Percentiles rank a stretch among this genome's conserved stretches.
Conservation (phyloP, 169 alveolate species). For the Theileria orientalis region DNA sequence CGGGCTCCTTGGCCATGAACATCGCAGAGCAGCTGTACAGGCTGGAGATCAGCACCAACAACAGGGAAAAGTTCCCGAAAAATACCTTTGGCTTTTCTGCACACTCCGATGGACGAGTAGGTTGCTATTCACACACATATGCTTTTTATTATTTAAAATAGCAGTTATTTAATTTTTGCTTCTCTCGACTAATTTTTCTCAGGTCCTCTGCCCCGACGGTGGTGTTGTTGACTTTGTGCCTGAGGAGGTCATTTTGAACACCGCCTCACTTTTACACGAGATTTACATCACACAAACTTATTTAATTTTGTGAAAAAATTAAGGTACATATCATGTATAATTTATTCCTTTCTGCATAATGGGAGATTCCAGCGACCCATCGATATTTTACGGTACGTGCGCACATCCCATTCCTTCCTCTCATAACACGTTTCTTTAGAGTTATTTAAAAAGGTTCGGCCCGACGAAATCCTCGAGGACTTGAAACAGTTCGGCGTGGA, state of each 20-base stretch:
- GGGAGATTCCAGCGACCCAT: slow-evolving; percentile 23
- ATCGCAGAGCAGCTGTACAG: slow-evolving; percentile 65
- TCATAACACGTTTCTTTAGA: slow-evolving; percentile 13
- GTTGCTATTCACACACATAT: neutral
- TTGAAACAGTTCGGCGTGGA: slow-evolving; percentile 63
- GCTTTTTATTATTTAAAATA: neutral
- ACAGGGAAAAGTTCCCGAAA: slow-evolving; percentile 61
- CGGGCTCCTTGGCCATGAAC: slow-evolving; percentile 62
- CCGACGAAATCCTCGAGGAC: slow-evolving; percentile 63
- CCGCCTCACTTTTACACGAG: slow-evolving; percentile 60
- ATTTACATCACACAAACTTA: slow-evolving; percentile 62
- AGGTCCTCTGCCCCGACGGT: slow-evolving; percentile 50
- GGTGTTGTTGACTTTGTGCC: slow-evolving; percentile 38
- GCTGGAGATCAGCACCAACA: slow-evolving; percentile 38
- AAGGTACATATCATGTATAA: neutral
- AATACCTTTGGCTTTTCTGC: slow-evolving; percentile 48
- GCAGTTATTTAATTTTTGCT: neutral
- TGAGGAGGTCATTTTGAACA: slow-evolving; percentile 62
- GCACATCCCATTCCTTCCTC: neutral
- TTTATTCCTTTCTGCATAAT: neutral
- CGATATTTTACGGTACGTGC: slow-evolving; percentile 28
- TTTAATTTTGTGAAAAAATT: slow-evolving; percentile 24
- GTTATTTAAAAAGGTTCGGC: slow-evolving; percentile 53
- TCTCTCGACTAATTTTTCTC: neutral
- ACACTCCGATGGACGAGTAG: neutral